Percentiles rank a stretch among this genome's conserved stretches.
These are phyloP conservation scores for Picea mariana DNA, from an alignment of 83 land plant species.

Conservation along the genomic window DNA sequence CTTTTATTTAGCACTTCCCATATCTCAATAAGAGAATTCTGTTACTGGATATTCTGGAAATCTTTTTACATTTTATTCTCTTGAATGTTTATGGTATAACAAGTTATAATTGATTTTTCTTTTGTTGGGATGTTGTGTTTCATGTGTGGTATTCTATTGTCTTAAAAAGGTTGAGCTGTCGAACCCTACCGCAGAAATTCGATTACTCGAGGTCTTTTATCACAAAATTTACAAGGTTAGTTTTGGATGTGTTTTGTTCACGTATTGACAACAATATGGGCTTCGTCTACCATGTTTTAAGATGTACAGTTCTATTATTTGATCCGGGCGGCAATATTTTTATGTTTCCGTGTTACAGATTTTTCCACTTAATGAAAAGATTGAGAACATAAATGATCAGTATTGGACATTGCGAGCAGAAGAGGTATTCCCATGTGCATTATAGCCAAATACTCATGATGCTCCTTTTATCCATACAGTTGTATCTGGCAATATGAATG, in stretches of 20 bases:
- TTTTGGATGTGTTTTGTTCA: not conserved
- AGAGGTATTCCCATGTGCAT: constrained; percentile 51
- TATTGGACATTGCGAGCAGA: constrained; percentile 99
- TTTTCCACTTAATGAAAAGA: constrained; percentile 84
- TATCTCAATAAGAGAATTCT: not conserved
- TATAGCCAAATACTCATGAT: constrained; percentile 2
- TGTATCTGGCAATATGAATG: not conserved
- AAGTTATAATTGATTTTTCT: not conserved
- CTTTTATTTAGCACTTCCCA: not conserved
- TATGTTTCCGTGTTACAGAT: constrained; percentile 55
- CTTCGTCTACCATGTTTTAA: not conserved
- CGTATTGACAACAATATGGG: not conserved
- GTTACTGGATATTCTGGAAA: not conserved
- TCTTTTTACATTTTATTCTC: not conserved
- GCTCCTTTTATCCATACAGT: not conserved
- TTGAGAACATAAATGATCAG: constrained; percentile 97
- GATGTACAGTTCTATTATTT: not conserved
- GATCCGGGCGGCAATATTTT: not conserved
- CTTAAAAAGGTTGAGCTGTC: constrained; percentile 64
- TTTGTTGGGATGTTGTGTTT: not conserved
- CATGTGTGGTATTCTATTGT: constrained; percentile 9
- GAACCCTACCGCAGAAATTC: constrained; percentile 67
- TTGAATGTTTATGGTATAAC: not conserved
- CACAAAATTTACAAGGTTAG: constrained; percentile 85
- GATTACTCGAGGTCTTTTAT: constrained; percentile 78